These are phyloP conservation scores for Globisporangium ultimum DNA, from an alignment of 352 stramenopile genomes.

Conservation along the genomic window DNA sequence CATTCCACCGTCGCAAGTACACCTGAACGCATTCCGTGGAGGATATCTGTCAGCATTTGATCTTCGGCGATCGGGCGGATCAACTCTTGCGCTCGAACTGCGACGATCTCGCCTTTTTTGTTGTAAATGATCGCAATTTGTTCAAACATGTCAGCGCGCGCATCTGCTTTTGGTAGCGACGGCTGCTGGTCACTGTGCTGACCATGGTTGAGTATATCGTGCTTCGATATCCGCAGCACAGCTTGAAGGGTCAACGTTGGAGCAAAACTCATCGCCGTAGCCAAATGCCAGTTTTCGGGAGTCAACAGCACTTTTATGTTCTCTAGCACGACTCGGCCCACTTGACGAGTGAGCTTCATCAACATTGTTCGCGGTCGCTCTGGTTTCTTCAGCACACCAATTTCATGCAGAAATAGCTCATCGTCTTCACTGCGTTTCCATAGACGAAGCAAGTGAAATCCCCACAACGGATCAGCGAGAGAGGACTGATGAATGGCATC, in stretches of 20 bases:
- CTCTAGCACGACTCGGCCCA: slow-evolving; percentile 38
- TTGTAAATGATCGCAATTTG: slow-evolving; percentile 49
- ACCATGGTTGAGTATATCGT: not conserved
- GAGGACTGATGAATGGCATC: slow-evolving; percentile 38
- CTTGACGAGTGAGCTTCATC: slow-evolving; percentile 45
- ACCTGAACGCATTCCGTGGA: slow-evolving; percentile 22
- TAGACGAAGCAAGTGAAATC: slow-evolving; percentile 35
- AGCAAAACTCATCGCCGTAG: slow-evolving; percentile 21
- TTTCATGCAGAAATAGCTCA: slow-evolving; percentile 30
- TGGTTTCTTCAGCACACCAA: slow-evolving; percentile 35
- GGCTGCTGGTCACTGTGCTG: too few relatives aligned
- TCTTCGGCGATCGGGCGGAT: slow-evolving; percentile 40
- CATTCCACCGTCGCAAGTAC: slow-evolving; percentile 37
- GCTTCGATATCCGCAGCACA: slow-evolving; percentile 9
- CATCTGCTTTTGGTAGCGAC: not conserved
- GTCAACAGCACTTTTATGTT: slow-evolving; percentile 51
- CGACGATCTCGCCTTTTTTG: slow-evolving; percentile 43
- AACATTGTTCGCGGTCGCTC: slow-evolving; percentile 45
- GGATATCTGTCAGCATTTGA: slow-evolving; percentile 20
- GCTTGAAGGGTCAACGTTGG: slow-evolving; percentile 17
- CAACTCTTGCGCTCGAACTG: slow-evolving; percentile 43
- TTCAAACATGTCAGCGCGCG: slow-evolving; percentile 38
- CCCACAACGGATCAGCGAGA: slow-evolving; percentile 43
- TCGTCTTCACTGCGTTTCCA: slow-evolving; percentile 37
- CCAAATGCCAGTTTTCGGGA: slow-evolving; percentile 53